These are phyloP conservation scores for Pythium diclinum DNA, from an alignment of 352 stramenopile species.

Conservation along the genomic window DNA sequence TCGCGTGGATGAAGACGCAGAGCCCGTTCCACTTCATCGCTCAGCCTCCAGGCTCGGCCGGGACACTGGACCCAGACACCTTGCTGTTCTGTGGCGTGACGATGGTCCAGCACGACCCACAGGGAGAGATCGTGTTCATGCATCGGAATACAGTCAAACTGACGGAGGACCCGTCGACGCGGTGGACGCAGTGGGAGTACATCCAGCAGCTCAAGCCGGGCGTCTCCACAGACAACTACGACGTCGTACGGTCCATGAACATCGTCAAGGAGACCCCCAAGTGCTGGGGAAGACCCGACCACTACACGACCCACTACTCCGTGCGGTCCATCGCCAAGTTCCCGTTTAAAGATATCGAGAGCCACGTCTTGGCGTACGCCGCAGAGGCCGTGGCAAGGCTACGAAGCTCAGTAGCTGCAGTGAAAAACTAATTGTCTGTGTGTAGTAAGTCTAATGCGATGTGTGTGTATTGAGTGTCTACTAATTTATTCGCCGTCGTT, in stretches of 20 bases:
- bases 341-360: not conserved
- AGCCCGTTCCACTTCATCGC: no score
- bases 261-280: not conserved
- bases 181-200: constrained; percentile 8
- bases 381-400: not conserved
- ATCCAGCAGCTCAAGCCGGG: constrained; percentile 16
- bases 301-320: not conserved
- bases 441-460: no score
- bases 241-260: not conserved
- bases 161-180: not conserved
- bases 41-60: no score
- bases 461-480: no score
- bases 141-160: no score
- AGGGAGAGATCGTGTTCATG: no score
- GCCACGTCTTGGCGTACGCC: not conserved
- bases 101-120: no score
- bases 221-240: not conserved
- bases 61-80: no score
- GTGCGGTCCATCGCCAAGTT: not conserved
- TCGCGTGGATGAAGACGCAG: no score
- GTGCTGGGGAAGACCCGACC: not conserved
- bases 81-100: no score
- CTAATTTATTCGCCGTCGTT: not conserved
- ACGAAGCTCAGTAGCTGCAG: not conserved
- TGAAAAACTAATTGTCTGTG: not conserved